Evolutionary conservation across 192 early-diverging fungal species (phyloP).

Genomic region (Coemansia sp.): DNA sequence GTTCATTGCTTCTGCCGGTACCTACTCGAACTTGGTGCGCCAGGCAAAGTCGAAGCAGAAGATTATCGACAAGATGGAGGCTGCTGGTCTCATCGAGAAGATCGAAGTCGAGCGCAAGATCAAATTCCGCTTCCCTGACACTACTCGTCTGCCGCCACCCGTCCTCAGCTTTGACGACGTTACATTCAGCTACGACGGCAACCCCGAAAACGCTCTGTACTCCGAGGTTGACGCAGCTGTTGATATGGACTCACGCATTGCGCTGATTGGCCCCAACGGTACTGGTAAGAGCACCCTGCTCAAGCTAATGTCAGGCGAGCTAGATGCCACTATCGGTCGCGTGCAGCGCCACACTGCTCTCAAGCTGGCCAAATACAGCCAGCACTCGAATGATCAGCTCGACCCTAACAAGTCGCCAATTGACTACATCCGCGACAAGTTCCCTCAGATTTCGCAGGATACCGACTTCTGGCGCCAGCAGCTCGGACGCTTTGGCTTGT

Average conservation of each 20-base stretch:
- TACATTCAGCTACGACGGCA: conserved; percentile 87
- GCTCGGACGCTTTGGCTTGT: conserved; percentile 92
- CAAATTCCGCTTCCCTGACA: conserved; percentile 86
- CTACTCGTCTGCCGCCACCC: conserved; percentile 89
- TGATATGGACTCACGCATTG: conserved; percentile 98
- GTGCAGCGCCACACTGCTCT: conserved; percentile 87
- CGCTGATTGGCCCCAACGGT: conserved; percentile 95
- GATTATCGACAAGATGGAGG: conserved; percentile 99
- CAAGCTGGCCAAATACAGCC: conserved; percentile 95
- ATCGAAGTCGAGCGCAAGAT: conserved; percentile 72
- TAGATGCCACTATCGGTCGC: conserved; percentile 79
- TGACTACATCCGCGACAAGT: conserved; percentile 84
- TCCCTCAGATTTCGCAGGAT: conserved; percentile 80
- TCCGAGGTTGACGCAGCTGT: conserved; percentile 86
- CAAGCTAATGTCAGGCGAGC: conserved; percentile 92
- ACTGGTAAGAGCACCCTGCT: conserved; percentile 95
- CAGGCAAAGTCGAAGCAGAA: conserved; percentile 99
- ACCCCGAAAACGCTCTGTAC: conserved; percentile 84
- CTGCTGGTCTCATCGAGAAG: conserved; percentile 95
- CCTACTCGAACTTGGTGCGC: conserved; percentile 96
- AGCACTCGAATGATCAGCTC: conserved; percentile 97
- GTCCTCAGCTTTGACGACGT: conserved; percentile 92
- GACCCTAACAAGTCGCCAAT: conserved; percentile 83
- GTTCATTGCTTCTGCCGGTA: conserved; percentile 99
- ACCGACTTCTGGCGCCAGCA: conserved; percentile 86